Conservation (phyloP, 73 alveolate genomes). For the Uronychia binucleata region DNA sequence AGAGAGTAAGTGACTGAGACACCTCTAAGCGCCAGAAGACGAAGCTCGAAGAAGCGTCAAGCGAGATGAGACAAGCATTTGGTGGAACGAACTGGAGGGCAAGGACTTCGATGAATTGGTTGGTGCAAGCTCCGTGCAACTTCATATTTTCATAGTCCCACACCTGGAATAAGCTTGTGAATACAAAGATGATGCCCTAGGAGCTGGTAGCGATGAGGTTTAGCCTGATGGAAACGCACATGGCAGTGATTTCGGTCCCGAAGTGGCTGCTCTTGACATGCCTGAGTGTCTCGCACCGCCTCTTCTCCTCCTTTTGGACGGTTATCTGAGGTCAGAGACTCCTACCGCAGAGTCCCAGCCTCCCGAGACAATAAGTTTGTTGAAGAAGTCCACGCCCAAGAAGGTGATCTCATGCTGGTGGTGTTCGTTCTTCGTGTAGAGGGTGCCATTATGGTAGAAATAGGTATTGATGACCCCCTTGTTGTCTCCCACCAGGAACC, state of each 20-base stretch:
- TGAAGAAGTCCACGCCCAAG: constrained; percentile 24
- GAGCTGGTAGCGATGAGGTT: constrained; percentile 47
- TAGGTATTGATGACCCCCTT: constrained; percentile 52
- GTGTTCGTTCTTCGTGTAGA: constrained; percentile 12
- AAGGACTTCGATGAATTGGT: constrained; percentile 31
- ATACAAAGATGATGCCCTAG: constrained; percentile 37
- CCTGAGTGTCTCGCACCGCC: constrained; percentile 21
- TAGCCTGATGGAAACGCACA: constrained; percentile 16
- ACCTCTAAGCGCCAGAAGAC: constrained; percentile 1
- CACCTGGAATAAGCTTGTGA: too few relatives aligned
- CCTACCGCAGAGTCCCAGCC: constrained; percentile 61
- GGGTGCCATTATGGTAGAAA: constrained; percentile 21
- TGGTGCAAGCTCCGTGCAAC: constrained; percentile 45
- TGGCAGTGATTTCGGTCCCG: constrained; percentile 32
- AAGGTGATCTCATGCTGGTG: constrained; percentile 44
- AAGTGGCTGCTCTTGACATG: constrained; percentile 48
- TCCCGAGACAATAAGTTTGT: constrained; percentile 28
- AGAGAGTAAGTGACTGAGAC: neutral
- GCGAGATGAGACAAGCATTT: constrained; percentile 13
- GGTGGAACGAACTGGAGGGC: constrained; percentile 54
- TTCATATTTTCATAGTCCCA: constrained; percentile 61
- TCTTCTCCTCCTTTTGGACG: constrained; percentile 14
- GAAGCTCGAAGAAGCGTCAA: constrained; percentile 11
- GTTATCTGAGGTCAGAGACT: too few relatives aligned
- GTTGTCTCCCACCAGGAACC: constrained; percentile 51